Base-by-base conservation (phyloP, 2,329 filamentous ascomycete species). In the Exophiala alcalophila region DNA sequence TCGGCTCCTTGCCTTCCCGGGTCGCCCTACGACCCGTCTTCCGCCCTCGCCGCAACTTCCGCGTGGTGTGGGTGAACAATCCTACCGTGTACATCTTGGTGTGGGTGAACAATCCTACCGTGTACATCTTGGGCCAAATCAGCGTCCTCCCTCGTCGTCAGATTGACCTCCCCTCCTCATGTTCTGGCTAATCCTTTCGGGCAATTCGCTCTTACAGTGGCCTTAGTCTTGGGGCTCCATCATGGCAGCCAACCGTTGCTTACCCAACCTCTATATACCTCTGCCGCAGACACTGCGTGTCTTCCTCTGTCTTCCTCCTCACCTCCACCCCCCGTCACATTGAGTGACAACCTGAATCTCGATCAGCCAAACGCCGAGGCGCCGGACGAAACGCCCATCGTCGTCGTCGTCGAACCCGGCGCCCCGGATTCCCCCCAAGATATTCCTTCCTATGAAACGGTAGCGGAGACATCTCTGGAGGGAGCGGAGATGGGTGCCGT, bases 401-500 rank as follows among this genome's bases (percentile, higher is more conserved):
- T 43, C 10, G 41, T 49, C 24, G 23, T 37, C 7, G 41, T 40
- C 19, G 45, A 46, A 6, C 23, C 41, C 6, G 34, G 15, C 10
- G 14, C 37, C 16, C 21, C 30, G 20, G 40, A 16, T 8, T 3
- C 25, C 10, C 31, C 25, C 12, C 16, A 31, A 27, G 16, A 15
- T 20, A 16, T 36, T 12, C 10, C 37, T 39, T 34, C 38, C 21
- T 46, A 52, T 52, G 49, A 49, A 12, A n/a, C 41, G 31, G 45
- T 35, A 20, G 44, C 38, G 11, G 30, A 29, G 10, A 37, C 30
- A 9, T 23, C 34, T 19, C 24, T 52, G 42, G 41, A 49, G 31
- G 47, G 39, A 47, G 57, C 61, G 57, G 63, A 64, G 61, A 70
- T 69, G 67, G 58, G 60, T 49, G 59, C 33, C 25, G 30, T 60